Evolutionary conservation across 2,329 filamentous ascomycete species (phyloP), one percentile per base, ranked within the genome.

Genomic region (Xylariaceae sp.): DNA sequence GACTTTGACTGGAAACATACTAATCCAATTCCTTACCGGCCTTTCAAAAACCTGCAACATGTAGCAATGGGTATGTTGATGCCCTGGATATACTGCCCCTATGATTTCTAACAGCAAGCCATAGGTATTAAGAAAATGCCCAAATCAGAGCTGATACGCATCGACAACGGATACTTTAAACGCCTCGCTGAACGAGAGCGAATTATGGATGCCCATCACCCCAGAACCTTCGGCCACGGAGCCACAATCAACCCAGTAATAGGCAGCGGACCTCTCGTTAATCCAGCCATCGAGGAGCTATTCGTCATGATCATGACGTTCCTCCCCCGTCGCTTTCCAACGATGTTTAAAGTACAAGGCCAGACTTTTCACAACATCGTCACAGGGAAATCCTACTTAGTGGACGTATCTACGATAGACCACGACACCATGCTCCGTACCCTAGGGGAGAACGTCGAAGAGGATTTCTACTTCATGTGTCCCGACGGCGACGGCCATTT

Each of bases 391-490:
- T 42, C 40, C 10, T 42, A 42, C 40, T 9, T 11, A 10, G 40
- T 42, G 10, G 16, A 16, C 10, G 17, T 11, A 19, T 10, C 40
- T 9, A 9, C 40, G 9, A 10, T 10, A 16, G 18, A 42, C 40
- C 40, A 10, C 10, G 9, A 10, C 10, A 11, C 17, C 9, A 16
- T 16, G 16, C 40, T 42, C 9, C 14, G 17, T 10, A 42, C 40
- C 10, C 10, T 42, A 19, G 10, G 40, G 9, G 10, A 16, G 9
- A 42, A 42, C 16, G 6, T 16, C 39, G 18, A 56, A 51, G 54
- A 57, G 38, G 54, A 57, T 17, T 57, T 57, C 18, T 57, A 57
- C 45, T 54, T 57, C 41, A 57, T 57, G 54, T 57, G 54, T 16
- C 54, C 51, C 1, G 54, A 57, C 40, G 10, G n/a, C 1, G 36